These are phyloP conservation scores for Yamadazyma olivae DNA, from an alignment of 805 yeast species.

Conservation along the genomic window DNA sequence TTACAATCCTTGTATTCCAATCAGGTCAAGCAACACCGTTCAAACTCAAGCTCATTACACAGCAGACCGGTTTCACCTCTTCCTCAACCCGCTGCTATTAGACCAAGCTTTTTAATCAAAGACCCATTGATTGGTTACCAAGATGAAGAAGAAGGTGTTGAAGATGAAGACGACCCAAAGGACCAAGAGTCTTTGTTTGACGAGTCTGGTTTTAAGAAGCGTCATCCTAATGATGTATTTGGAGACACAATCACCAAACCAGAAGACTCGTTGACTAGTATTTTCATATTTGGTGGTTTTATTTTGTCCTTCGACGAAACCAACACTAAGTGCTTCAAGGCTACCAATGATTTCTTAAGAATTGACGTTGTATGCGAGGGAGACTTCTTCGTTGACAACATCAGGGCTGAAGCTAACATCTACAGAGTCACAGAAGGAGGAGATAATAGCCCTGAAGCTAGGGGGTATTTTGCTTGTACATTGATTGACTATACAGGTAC, in stretches of 20 bases:
- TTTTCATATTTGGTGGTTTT: conserved; percentile 42
- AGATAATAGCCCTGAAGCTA: conserved; percentile 28
- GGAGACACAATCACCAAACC: conserved; percentile 14
- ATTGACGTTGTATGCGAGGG: conserved; percentile 27
- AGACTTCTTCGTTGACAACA: conserved; percentile 6
- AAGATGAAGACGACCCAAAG: conserved; percentile 1
- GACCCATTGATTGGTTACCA: neutral
- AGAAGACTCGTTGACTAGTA: conserved; percentile 20
- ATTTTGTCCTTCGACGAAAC: conserved; percentile 5
- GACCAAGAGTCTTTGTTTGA: no score
- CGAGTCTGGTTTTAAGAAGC: neutral
- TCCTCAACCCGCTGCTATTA: conserved; percentile 8
- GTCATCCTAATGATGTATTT: conserved; percentile 9
- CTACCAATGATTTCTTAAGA: conserved; percentile 32
- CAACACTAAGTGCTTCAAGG: conserved; percentile 22
- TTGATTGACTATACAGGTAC: conserved; percentile 21
- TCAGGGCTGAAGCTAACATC: conserved; percentile 15
- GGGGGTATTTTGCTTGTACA: conserved; percentile 38
- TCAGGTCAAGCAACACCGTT: conserved; percentile 31
- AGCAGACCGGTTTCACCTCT: conserved; percentile 22
- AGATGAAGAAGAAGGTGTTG: neutral
- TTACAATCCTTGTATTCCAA: conserved; percentile 24
- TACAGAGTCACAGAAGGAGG: conserved; percentile 9
- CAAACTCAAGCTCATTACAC: conserved; percentile 19
- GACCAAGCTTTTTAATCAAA: conserved; percentile 4